Conservation (phyloP, 2,329 filamentous ascomycete genomes). For the Penicillium sp. region DNA sequence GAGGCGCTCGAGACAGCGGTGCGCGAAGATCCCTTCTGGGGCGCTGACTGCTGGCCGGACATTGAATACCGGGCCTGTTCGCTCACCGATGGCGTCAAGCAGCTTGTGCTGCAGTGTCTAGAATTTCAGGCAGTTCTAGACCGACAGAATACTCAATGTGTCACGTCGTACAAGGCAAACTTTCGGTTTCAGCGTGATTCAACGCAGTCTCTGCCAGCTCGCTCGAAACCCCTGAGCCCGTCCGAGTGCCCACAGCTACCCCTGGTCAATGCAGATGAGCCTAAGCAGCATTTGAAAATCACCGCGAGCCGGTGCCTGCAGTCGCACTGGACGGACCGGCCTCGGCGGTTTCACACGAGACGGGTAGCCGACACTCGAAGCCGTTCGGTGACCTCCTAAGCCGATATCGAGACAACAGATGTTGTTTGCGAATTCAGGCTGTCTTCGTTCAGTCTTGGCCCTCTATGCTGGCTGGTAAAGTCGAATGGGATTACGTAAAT, state of each 20-base stretch:
- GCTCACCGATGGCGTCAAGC: constrained; percentile 44
- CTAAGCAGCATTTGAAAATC: constrained; percentile 27
- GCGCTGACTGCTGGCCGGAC: constrained; percentile 47
- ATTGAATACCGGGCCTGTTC: constrained; percentile 46
- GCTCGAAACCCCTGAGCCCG: constrained; percentile 33
- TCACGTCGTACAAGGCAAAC: constrained; percentile 26
- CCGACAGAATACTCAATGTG: constrained; percentile 27
- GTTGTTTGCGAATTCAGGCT: not conserved
- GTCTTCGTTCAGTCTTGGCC: not conserved
- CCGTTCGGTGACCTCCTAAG: constrained; percentile 30
- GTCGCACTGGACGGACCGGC: constrained; percentile 24
- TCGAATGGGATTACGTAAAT: not conserved
- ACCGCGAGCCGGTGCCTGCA: constrained; percentile 27
- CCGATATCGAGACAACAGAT: not conserved
- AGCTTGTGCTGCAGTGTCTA: constrained; percentile 46
- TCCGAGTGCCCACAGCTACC: constrained; percentile 40
- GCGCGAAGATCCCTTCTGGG: constrained; percentile 51
- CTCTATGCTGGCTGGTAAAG: not conserved
- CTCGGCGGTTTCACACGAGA: constrained; percentile 27
- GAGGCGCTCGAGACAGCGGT: constrained; percentile 44
- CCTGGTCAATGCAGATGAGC: constrained; percentile 42
- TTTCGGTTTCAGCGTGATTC: constrained; percentile 26
- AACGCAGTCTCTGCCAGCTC: constrained; percentile 28
- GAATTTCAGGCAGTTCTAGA: constrained; percentile 37
- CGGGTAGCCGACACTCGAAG: constrained; percentile 26